Percentiles rank a stretch among this genome's conserved stretches.
These are phyloP conservation scores for Ceratobasidium sp. DNA, from an alignment of 1,284 basidiomycete species.

Conservation along the genomic window DNA sequence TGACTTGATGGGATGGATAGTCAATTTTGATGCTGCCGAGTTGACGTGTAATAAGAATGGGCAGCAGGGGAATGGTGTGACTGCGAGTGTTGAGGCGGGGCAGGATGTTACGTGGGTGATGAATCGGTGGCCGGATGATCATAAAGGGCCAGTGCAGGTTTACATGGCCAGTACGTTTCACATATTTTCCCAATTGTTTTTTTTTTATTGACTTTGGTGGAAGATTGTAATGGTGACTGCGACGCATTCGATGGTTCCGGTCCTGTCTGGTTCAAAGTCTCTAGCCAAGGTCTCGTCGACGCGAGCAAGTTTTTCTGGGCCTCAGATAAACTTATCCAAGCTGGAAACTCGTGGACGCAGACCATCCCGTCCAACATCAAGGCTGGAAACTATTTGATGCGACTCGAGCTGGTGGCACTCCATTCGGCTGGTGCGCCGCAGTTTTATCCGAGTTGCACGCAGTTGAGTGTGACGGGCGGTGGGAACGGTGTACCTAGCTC, in stretches of 20 bases:
- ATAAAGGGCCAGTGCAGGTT: slow-evolving; percentile 44
- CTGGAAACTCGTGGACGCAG: slow-evolving; percentile 45
- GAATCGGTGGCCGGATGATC: slow-evolving; percentile 47
- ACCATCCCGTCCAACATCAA: slow-evolving; percentile 46
- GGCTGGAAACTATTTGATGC: slow-evolving; percentile 47
- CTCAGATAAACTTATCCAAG: slow-evolving; percentile 46
- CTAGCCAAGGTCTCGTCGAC: slow-evolving; percentile 41
- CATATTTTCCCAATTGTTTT: background rate
- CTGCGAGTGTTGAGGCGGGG: slow-evolving; percentile 45
- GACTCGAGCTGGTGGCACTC: slow-evolving; percentile 46
- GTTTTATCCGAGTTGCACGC: slow-evolving; percentile 48
- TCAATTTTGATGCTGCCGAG: slow-evolving; percentile 34
- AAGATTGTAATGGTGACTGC: slow-evolving; percentile 41
- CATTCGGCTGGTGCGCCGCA: slow-evolving; percentile 47
- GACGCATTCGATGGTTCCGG: slow-evolving; percentile 40
- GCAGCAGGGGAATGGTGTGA: slow-evolving; percentile 25
- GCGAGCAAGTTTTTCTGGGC: slow-evolving; percentile 42
- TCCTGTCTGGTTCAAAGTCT: slow-evolving; percentile 48
- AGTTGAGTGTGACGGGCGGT: slow-evolving; percentile 44
- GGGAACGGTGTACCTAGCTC: slow-evolving; percentile 39
- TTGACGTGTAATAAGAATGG: slow-evolving; percentile 48
- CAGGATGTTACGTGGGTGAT: slow-evolving; percentile 33
- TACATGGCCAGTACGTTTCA: slow-evolving; percentile 46
- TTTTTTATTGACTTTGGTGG: background rate
- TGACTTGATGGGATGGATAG: slow-evolving; percentile 11